Base-by-base conservation (phyloP, 2,329 filamentous ascomycete genomes). In the Ploettnerulaceae sp. region DNA sequence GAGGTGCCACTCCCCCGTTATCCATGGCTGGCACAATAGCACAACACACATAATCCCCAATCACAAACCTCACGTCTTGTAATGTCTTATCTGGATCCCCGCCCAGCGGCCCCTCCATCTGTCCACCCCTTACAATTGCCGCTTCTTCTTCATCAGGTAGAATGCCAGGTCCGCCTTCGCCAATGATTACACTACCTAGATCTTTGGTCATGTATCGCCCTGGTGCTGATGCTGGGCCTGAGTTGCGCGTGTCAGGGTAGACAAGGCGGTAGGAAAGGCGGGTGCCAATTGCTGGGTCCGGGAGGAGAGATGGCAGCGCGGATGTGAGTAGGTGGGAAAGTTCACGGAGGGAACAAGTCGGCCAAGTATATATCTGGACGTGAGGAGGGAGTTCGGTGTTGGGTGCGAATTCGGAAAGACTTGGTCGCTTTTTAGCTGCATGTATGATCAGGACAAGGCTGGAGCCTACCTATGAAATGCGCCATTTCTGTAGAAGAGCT, bases 241-340 rank as follows among this genome's bases (percentile, higher is more conserved):
- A 51, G 50, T 39, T 62, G 54, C 45, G 63, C 53, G 46, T 62
- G 66, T 95, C 89, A 1, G 86, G 85, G 64, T 86, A 95, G 44
- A 96, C 80, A 14, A 95, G 77, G 37, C 90, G 84, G 69, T 93
- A 97, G 51, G 81, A 82, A n/a, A 96, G 75, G 44, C 91, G 81
- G 7, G 89, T 91, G 51, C 91, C 90, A 31, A 89, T 76, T 5
- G 83, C 78, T 0, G 86, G 86, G 28, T 75, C 71, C 0, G 89
- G 88, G 2, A 95, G 76, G 15, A 89, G 69, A 2, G 72, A 69
- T 0, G 86, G 84, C 1, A 87, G 72, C 1, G 84, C 76, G 40
- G 79, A 77, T 21, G 81, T 79, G 47, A 97, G 76, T 44, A 91
- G 82, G 47, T 86, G 79, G 17, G 85, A 82, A 26, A 97, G 80